Base-by-base conservation (phyloP, 192 early-diverging fungal species). In the Coemansia sp. region DNA sequence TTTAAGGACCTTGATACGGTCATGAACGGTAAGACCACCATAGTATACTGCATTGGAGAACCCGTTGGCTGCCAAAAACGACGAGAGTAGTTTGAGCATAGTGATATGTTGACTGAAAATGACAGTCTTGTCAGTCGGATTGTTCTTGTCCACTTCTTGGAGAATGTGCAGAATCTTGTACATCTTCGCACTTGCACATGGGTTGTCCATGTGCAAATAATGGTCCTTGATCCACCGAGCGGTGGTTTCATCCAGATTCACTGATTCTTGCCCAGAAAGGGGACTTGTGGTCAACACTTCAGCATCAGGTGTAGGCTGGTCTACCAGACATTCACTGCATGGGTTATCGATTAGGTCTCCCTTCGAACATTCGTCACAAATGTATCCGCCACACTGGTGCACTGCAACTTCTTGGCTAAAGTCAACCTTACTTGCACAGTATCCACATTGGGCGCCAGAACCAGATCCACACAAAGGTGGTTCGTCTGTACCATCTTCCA, bases 11-110 rank as follows among this genome's bases (percentile, higher is more conserved):
- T 81, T 60, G 7, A 80, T 70, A 14, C 85, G 76, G 12, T 57
- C 26, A 5, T 48, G n/a, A 4, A 70, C 48, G 5, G 18, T 64
- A 76, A 87, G 83, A 0, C 48, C 49, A 1, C 87, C 87, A 40
- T 84, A 74, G n/a, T 79, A 78, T 5, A 25, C 31, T 2, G 72
- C 18, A 44, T 20, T 61, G 24, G 42, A 0, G 28, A 70, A 64
- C 0, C 56, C 56, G 38, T 51, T 17, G 6, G 24, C 15, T 5
- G 18, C 4, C 5, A 70, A 17, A n/a, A 53, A 64, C 0, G 14
- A 37, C 12, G 49, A 42, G 2, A 58, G 44, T 14, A 64, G 11
- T 0, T 2, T 15, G 15, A 56, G 4, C 25, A 56, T 12, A 5
- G 26, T 15, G 14, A 56, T 11, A n/a, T 56, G 53, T 14, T 56